phyloP scores from a whole-genome alignment of 177 flowering plant species.

The Vitis hybrid region DNA sequence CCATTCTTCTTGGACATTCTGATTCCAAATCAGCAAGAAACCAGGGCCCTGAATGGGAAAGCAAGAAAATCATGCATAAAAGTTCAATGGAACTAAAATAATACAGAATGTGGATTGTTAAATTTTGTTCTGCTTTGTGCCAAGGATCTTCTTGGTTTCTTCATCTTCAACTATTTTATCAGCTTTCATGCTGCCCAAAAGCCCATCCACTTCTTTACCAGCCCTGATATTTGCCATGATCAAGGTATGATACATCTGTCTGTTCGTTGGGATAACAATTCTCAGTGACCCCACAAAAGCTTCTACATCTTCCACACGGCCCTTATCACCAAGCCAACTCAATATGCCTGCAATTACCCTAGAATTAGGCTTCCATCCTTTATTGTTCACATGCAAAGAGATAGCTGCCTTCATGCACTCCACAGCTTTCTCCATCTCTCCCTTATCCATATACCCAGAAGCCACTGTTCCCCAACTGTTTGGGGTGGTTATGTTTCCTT shows the following conservation, averaged over 20 bases:
- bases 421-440: slow-evolving; percentile 46
- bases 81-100: background rate
- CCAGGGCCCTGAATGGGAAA: slow-evolving; percentile 10
- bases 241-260: slow-evolving; percentile 57
- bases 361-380: slow-evolving; percentile 46
- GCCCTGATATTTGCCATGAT: slow-evolving; percentile 43
- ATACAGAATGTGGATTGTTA: background rate
- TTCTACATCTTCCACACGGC: slow-evolving; percentile 42
- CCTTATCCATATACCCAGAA: slow-evolving; percentile 35
- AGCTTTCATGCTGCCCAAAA: slow-evolving; percentile 52
- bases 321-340: slow-evolving; percentile 54
- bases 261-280: slow-evolving; percentile 35
- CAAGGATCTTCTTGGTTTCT: slow-evolving; percentile 34
- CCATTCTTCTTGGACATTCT: too few species aligned
- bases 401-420: slow-evolving; percentile 57
- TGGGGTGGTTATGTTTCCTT: slow-evolving; percentile 42
- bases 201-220: slow-evolving; percentile 42
- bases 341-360: slow-evolving; percentile 32
- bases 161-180: slow-evolving; percentile 45
- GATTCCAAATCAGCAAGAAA: too few species aligned
- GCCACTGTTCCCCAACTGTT: slow-evolving; percentile 58
- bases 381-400: slow-evolving; percentile 25
- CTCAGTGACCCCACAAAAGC: slow-evolving; percentile 44
- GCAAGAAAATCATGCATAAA: slow-evolving; percentile 20
- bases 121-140: slow-evolving; percentile 14